phyloP scores from a whole-genome alignment of 805 yeast species.

The Candida germanica region DNA sequence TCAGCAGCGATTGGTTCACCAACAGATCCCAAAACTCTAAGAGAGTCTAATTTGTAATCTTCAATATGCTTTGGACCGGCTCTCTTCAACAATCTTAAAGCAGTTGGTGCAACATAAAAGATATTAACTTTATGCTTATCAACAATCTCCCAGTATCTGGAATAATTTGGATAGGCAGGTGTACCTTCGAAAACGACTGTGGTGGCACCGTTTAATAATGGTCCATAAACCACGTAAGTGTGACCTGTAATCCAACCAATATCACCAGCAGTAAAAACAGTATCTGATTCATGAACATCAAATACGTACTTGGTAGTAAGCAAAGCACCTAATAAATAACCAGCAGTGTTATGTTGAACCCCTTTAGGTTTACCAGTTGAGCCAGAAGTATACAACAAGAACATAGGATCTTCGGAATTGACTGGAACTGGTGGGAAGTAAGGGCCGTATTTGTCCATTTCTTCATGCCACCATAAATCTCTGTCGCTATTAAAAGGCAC shows the following conservation, averaged over 20 bases:
- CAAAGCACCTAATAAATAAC: slow-evolving; percentile 89
- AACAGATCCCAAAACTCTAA: slow-evolving; percentile 92
- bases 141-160: slow-evolving; percentile 95
- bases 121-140: slow-evolving; percentile 90
- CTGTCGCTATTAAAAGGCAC: slow-evolving; percentile 75
- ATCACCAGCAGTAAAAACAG: slow-evolving; percentile 95
- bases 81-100: slow-evolving; percentile 81
- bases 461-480: slow-evolving; percentile 96
- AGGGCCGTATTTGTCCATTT: slow-evolving; percentile 72
- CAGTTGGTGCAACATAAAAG: slow-evolving; percentile 98
- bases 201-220: slow-evolving; percentile 80
- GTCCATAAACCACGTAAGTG: slow-evolving; percentile 93
- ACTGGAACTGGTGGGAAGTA: slow-evolving; percentile 87
- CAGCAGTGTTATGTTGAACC: slow-evolving; percentile 92
- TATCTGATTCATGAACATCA: slow-evolving; percentile 86
- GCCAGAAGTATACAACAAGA: slow-evolving; percentile 94
- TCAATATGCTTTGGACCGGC: slow-evolving; percentile 85
- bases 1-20: slow-evolving; percentile 99
- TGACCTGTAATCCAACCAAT: slow-evolving; percentile 99
- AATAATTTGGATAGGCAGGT: slow-evolving; percentile 93
- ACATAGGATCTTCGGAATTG: slow-evolving; percentile 90
- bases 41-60: slow-evolving; percentile 76
- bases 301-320: slow-evolving; percentile 90
- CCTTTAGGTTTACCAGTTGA: slow-evolving; percentile 99
- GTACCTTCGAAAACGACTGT: slow-evolving; percentile 95